These are phyloP conservation scores for Psilocybe sp. DNA, from an alignment of 768 basidiomycete species.

Conservation along the genomic window DNA sequence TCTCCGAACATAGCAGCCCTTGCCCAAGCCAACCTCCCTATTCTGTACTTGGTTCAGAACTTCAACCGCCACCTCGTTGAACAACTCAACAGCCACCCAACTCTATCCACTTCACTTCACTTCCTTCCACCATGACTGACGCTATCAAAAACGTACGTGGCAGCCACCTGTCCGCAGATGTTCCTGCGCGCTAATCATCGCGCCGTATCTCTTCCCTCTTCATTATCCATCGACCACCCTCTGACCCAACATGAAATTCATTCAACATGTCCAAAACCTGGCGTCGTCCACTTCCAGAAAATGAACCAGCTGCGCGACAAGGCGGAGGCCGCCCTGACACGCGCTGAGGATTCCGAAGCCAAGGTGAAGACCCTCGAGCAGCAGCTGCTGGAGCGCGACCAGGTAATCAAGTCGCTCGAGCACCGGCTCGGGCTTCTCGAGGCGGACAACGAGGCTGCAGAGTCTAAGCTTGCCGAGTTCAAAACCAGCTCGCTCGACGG, in stretches of 20 bases:
- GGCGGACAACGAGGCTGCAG: constrained; percentile 65
- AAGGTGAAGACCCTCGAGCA: constrained; percentile 82
- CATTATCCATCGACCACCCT: neutral
- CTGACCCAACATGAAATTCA: too few relatives aligned
- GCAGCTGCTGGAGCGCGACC: constrained; percentile 73
- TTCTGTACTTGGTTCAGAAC: constrained; percentile 17
- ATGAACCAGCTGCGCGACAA: constrained; percentile 75
- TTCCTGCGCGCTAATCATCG: neutral
- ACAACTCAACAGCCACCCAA: constrained; percentile 14
- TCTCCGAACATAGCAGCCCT: constrained; percentile 28
- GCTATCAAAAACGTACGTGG: constrained; percentile 48
- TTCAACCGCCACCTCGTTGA: neutral
- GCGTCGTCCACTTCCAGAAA: constrained; percentile 44
- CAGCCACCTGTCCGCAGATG: neutral
- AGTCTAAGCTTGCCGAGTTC: constrained; percentile 57
- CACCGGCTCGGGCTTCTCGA: constrained; percentile 71
- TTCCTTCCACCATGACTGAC: constrained; percentile 38
- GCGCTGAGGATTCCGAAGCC: constrained; percentile 86
- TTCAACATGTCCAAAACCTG: too few relatives aligned
- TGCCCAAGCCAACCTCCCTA: constrained; percentile 23
- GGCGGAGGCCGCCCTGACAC: constrained; percentile 74
- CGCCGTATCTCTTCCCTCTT: neutral
- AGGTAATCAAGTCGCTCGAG: constrained; percentile 77
- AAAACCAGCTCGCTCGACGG: constrained; percentile 68
- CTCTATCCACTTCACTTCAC: constrained; percentile 3